Percentiles rank a stretch among this genome's conserved stretches.
phyloP scores from a whole-genome alignment of 2,329 filamentous ascomycete genomes.

The Nemania serpens region DNA sequence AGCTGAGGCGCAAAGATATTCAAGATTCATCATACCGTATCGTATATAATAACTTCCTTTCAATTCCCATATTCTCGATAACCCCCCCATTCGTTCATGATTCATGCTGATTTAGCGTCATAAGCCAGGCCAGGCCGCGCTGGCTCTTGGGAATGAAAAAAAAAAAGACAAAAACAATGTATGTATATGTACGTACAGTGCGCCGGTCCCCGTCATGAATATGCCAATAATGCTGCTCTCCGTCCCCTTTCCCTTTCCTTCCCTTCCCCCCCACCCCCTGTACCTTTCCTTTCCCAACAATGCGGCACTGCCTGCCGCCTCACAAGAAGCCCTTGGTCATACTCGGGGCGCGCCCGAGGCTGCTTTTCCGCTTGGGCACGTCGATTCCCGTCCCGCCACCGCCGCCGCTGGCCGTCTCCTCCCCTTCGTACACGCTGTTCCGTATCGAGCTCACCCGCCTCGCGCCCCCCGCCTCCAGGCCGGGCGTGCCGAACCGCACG shows the following conservation, averaged over 20 bases:
- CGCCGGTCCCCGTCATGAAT: constrained; percentile 14
- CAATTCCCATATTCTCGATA: no score
- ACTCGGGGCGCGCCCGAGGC: constrained; percentile 66
- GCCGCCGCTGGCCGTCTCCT: constrained; percentile 41
- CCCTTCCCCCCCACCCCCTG: background rate
- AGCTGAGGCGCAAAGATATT: no score
- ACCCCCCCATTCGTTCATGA: no score
- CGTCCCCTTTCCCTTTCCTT: background rate
- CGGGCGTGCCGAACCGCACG: constrained; percentile 36
- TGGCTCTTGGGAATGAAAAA: background rate
- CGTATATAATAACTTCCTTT: no score
- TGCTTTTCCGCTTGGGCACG: constrained; percentile 68
- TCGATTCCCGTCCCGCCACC: constrained; percentile 49
- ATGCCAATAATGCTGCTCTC: constrained; percentile 13
- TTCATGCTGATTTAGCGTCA: constrained; percentile 16
- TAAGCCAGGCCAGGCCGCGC: background rate
- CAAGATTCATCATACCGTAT: no score
- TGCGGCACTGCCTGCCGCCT: constrained; percentile 24
- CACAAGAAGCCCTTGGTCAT: constrained; percentile 80
- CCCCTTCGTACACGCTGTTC: constrained; percentile 53
- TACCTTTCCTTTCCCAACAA: background rate
- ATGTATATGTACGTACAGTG: constrained; percentile 7
- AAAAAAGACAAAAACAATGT: no score
- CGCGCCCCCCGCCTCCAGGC: constrained; percentile 29
- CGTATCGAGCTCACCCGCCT: constrained; percentile 53